Evolutionary conservation across 345 rosid genomes (phyloP), one percentile per base, ranked within the genome.

Genomic region (Camelina sativa): DNA sequence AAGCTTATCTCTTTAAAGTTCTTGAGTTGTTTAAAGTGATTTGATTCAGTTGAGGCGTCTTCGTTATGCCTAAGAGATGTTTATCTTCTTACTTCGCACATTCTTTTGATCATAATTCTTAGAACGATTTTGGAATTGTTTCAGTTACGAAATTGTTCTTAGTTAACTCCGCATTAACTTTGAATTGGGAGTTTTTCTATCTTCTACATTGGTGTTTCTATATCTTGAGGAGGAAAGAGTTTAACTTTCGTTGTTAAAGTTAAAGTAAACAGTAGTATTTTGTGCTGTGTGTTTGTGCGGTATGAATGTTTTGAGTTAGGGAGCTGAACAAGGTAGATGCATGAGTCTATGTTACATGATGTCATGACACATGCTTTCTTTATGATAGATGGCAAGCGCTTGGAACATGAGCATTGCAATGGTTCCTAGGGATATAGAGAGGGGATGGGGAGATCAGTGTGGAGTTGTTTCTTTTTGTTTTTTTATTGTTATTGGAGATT

Each of bases 361-460:
- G 76, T 84, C 84, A 84, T 91, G 93, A 93, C 91, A 85, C 85
- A 86, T 93, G 90, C 92, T 91, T 93, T 89, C 85, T 91, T 86
- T 84, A 88, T 91, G 91, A 86, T 90, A 90, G 93, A 93, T 93
- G 91, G 80, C 93, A 89, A 91, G 92, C 90, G 91, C 92, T 89
- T 89, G 96, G 97, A 83, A 87, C 85, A 70, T 85, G 90, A 88
- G 96, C 96, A 85, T 90, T 91, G 97, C 89, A 84, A 87, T 88
- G 89, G 84, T 90, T 83, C 91, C 75, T 93, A 89, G 93, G 85
- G 86, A 84, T 86, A 85, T 86, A 87, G 93, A 83, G 85, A 84
- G 98, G 93, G 97, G 84, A 86, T 86, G 65, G 84, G 90, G 95
- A 86, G 92, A 84, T 81, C 96, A 77, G 76, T 84, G 86, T 87